A percentile compares a stretch with the other conserved stretches of the same genome.
Evolutionary conservation across 2,329 filamentous ascomycete species (phyloP).

Genomic region (Exophiala mesophila): DNA sequence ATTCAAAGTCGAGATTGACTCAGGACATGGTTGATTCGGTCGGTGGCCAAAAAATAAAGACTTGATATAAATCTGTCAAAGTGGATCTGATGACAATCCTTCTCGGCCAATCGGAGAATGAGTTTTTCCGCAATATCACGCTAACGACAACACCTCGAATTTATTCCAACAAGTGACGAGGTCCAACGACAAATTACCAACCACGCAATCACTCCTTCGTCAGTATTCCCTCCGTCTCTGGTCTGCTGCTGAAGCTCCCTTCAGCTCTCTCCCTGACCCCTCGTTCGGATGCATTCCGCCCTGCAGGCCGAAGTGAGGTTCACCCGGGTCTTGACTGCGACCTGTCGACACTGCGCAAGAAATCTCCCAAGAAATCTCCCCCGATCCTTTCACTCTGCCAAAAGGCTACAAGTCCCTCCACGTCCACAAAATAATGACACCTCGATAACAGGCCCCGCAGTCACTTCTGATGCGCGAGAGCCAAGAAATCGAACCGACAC

Average conservation of each 20-base stretch:
- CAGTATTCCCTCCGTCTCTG: no score
- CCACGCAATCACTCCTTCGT: no score
- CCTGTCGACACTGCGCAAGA: conserved; percentile 20
- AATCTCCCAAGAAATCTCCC: conserved; percentile 6
- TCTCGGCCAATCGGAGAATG: neutral
- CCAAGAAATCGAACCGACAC: conserved; percentile 7
- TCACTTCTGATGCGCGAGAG: conserved; percentile 9
- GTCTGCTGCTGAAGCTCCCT: no score
- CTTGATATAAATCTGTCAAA: neutral
- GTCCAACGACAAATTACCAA: no score
- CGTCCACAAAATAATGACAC: conserved; percentile 11
- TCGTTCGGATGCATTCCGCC: conserved; percentile 25
- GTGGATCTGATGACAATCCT: neutral
- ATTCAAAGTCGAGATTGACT: neutral
- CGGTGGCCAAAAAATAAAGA: neutral
- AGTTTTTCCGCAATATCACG: neutral
- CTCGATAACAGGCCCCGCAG: conserved; percentile 4
- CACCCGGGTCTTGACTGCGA: conserved; percentile 16
- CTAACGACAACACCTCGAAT: neutral
- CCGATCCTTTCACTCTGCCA: conserved; percentile 17
- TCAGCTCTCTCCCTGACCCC: conserved; percentile 3
- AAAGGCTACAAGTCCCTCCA: conserved; percentile 11
- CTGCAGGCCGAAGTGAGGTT: conserved; percentile 26
- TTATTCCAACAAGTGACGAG: no score
- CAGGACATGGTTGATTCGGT: neutral